Base-by-base conservation (phyloP, 208 protist genomes). In the Leishmania tropica region DNA sequence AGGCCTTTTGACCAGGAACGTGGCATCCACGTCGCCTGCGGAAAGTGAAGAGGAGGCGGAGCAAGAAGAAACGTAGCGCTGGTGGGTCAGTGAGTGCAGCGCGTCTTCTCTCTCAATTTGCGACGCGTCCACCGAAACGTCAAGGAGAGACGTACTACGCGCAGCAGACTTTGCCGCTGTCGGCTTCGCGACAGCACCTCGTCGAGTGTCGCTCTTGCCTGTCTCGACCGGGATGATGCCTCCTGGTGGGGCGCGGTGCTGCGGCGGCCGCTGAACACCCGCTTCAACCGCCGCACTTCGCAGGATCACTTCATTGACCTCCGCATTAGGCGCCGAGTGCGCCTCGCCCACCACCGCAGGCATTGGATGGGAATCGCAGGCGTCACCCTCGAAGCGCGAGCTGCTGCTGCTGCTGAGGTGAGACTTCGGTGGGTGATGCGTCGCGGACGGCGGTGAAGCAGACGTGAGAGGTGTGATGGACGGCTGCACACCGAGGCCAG, bases 371-470 rank as follows among this genome's bases (percentile, higher is more conserved):
- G 48, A 74, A n/a, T 81, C 81, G 0, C 56, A 76, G 5, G 58
- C 56, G 45, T 72, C 56, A 45, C 77, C 71, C 10, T 78, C 71
- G 58, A 81, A 80, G 60, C 42, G 48, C 65, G n/a, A 31, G 67
- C 76, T 80, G 70, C 64, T 64, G 56, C 54, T 71, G 72, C 76
- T 80, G 76, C 58, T 64, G 71, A 80, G 48, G 76, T 78, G 76
- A 0, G 81, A 75, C 37, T 31, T 24, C 13, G 70, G 62, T 31
- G 60, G 64, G 19, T 70, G 65, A 71, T 67, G 45, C 7, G 53
- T 53, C 24, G 35, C 56, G 24, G 58, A 47, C 37, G 75, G 10
- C 42, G 60, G 13, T 15, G 75, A 54, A 37, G 73, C n/a, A 28
- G 73, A 75, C 31, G 19, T 67, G 47, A 40, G n/a, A 28, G 28